Evolutionary conservation across 176 grass and related monocot species (phyloP).

Genomic region (Oryza brachyantha): DNA sequence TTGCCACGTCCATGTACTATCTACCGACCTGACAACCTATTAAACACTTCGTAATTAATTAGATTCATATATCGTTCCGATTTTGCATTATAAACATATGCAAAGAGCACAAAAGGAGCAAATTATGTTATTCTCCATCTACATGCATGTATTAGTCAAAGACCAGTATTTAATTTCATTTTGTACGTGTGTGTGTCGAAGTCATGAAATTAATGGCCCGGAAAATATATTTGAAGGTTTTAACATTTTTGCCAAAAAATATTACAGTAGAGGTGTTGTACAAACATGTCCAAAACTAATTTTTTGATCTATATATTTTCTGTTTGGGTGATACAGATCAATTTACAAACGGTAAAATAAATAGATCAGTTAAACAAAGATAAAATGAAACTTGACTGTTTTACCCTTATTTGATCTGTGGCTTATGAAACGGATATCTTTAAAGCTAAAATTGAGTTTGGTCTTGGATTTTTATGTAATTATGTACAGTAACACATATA

Average conservation of each 20-base stretch:
- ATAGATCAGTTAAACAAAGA: too few species aligned
- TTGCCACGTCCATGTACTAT: neutral
- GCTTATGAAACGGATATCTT: too few species aligned
- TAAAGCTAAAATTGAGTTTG: too few species aligned
- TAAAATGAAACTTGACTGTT: too few species aligned
- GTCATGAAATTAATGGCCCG: too few species aligned
- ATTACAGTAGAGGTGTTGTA: neutral
- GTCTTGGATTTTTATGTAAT: too few species aligned
- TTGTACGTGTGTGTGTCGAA: too few species aligned
- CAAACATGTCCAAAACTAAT: neutral
- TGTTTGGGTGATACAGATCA: neutral
- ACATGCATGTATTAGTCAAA: too few species aligned
- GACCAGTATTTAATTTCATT: too few species aligned
- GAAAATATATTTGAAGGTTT: too few species aligned
- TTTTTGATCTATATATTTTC: neutral
- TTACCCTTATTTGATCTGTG: too few species aligned
- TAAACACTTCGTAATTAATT: neutral
- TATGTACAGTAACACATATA: too few species aligned
- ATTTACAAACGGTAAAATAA: neutral
- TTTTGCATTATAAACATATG: neutral
- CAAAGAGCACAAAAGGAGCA: neutral
- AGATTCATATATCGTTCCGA: neutral
- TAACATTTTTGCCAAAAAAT: neutral
- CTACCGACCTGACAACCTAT: neutral
- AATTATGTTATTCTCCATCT: neutral